Evolutionary conservation across 352 stramenopile genomes (phyloP).

Genomic region (Globisporangium middletonii): DNA sequence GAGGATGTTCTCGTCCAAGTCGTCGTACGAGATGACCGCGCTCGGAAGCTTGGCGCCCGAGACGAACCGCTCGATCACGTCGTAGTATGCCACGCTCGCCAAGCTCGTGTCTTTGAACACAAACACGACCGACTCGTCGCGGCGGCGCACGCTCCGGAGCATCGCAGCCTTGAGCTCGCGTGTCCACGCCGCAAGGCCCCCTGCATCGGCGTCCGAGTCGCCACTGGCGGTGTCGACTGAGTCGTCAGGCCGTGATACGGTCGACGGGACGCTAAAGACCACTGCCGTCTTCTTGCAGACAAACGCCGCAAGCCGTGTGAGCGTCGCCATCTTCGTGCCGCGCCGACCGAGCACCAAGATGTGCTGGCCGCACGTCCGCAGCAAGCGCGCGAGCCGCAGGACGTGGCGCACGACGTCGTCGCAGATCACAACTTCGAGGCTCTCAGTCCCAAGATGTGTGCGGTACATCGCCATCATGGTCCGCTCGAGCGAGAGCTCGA

Average conservation of each 20-base stretch:
- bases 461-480: slow-evolving; percentile 56
- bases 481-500: slow-evolving; percentile 45
- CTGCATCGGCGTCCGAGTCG: not conserved
- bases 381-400: slow-evolving; percentile 37
- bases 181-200: slow-evolving; percentile 23
- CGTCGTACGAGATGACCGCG: slow-evolving; percentile 43
- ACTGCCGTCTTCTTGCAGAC: slow-evolving; percentile 37
- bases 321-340: slow-evolving; percentile 44
- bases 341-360: slow-evolving; percentile 38
- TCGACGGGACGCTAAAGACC: slow-evolving; percentile 20
- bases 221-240: not conserved
- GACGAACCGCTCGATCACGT: slow-evolving; percentile 39
- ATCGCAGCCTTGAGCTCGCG: slow-evolving; percentile 30
- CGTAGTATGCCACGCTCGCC: slow-evolving; percentile 25
- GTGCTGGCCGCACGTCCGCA: slow-evolving; percentile 29
- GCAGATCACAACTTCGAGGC: slow-evolving; percentile 48
- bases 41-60: slow-evolving; percentile 26
- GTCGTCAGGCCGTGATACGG: not conserved
- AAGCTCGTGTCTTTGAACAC: slow-evolving; percentile 50
- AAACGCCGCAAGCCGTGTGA: slow-evolving; percentile 45
- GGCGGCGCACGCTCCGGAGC: slow-evolving; percentile 28
- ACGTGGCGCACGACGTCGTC: slow-evolving; percentile 50
- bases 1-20: slow-evolving; percentile 44
- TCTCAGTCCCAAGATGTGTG: slow-evolving; percentile 19
- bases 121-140: slow-evolving; percentile 37